Base-by-base conservation (phyloP, 1,284 basidiomycete genomes). In the Fomitiporia mediterranea region DNA sequence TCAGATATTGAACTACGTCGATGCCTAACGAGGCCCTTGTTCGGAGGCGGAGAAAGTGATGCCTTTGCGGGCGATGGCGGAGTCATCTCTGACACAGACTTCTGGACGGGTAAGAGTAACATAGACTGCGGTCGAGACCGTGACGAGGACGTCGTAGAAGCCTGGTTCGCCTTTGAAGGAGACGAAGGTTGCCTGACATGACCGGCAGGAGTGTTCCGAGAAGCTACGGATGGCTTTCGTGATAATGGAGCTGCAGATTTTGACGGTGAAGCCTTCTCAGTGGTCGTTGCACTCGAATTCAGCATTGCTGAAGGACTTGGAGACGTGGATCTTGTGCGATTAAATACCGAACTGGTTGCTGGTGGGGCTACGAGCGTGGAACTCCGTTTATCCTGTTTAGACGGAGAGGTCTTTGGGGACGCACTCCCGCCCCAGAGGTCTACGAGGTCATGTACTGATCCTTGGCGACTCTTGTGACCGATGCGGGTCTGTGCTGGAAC, bases 1-100 rank as follows among this genome's bases (percentile, higher is more conserved):
- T 91, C 83, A 46, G 88, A 82, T 59, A 91, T 91, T 0, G 89
- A 91, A 15, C 83, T 86, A 46, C 89, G 75, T 19, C 89, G 77
- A 6, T 64, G 63, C 11, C 68, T 64, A 25, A 75, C 74, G 39
- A 62, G 66, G 5, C 63, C 53, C n/a, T 64, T 64, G 8, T 68
- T 58, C 17, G 66, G 61, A 2, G 79, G 78, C 37, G 79, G 72
- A 35, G 72, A 64, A 8, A 82, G 69, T 21, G 68, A 69, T 37
- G 71, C 66, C n/a, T 70, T 63, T 8, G 69, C 63, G 30, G 64
- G 49, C 1, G 69, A 61, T 13, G 65, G 61, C 40, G 73, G 55
- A 30, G 66, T 72, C 60, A 57, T 66, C 27, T 71, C 68, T 37
- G 70, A 67, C 8, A 66, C 61, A 6, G 77, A 70, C 62, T 78